These are phyloP conservation scores for Auricularia sp. DNA, from an alignment of 768 basidiomycete genomes.

Conservation along the genomic window DNA sequence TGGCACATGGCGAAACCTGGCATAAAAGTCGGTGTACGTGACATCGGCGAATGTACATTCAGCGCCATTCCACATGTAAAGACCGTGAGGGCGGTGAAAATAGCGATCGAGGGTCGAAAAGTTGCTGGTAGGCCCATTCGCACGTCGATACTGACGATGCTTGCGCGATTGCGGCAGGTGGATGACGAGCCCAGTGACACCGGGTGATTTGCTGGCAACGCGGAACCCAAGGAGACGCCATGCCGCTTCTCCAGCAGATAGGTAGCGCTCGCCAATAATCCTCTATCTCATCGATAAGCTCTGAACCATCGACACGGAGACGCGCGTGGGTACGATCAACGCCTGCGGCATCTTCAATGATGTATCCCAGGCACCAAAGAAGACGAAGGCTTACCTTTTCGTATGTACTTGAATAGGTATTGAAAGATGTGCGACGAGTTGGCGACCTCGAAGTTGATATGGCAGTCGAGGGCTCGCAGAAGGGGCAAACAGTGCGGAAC, in stretches of 20 bases:
- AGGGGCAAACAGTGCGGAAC: slow-evolving; percentile 22
- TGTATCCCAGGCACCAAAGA: too few species aligned
- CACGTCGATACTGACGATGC: slow-evolving; percentile 18
- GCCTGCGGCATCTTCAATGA: slow-evolving; percentile 5
- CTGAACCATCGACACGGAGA: slow-evolving; percentile 5
- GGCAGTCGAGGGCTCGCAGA: slow-evolving; percentile 22
- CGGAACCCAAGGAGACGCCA: slow-evolving; percentile 27
- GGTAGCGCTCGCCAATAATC: slow-evolving; percentile 17
- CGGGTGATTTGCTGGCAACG: slow-evolving; percentile 24
- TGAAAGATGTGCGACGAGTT: slow-evolving; percentile 24
- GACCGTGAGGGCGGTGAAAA: slow-evolving; percentile 12
- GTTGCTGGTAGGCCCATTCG: not conserved
- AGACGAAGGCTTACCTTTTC: slow-evolving; percentile 21
- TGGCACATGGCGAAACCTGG: too few species aligned
- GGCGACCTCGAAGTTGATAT: slow-evolving; percentile 29
- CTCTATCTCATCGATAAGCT: slow-evolving; percentile 18
- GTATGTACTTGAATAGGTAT: slow-evolving; percentile 32
- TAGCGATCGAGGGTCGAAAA: slow-evolving; percentile 16
- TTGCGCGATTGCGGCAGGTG: slow-evolving; percentile 16
- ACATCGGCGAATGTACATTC: too few species aligned
- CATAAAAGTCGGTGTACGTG: too few species aligned
- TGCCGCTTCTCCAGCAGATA: slow-evolving; percentile 26
- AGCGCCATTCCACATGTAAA: too few species aligned
- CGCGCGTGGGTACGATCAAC: slow-evolving; percentile 11
- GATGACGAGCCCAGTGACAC: slow-evolving; percentile 24